Percentiles rank a stretch among this genome's conserved stretches.
Conservation (phyloP, 2,329 filamentous ascomycete genomes). For the Nectriaceae sp. region DNA sequence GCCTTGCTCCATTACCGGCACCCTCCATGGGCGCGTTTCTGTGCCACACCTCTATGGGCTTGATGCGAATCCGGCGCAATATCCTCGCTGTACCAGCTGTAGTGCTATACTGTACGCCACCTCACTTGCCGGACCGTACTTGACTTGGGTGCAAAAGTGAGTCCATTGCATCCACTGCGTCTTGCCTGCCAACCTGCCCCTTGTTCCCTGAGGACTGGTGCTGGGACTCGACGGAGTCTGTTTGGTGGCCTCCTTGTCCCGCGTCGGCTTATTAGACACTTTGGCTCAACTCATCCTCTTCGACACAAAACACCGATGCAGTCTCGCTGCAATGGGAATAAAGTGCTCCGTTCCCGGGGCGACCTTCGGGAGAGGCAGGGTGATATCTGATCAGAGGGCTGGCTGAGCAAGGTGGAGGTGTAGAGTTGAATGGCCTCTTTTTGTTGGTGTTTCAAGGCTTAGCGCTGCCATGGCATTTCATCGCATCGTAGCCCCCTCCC, state of each 20-base stretch:
- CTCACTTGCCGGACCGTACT: no score
- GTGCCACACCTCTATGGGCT: conserved; percentile 23
- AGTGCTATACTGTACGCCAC: not conserved
- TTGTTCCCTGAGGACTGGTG: conserved; percentile 11
- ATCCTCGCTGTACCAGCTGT: not conserved
- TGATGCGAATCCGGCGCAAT: not conserved
- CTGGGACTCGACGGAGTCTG: conserved; percentile 10
- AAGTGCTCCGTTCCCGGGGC: conserved; percentile 2
- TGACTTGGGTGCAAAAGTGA: no score
- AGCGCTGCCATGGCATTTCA: conserved; percentile 21
- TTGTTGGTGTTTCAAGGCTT: conserved; percentile 23
- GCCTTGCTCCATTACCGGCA: conserved; percentile 22
- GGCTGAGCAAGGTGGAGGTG: conserved; percentile 4
- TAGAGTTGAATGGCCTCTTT: not conserved
- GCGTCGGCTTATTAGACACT: conserved; percentile 4
- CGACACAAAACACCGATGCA: conserved; percentile 16
- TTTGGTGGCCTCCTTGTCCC: not conserved
- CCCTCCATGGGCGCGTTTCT: conserved; percentile 26
- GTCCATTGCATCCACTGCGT: not conserved
- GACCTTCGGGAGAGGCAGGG: conserved; percentile 14
- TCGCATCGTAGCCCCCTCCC: no score
- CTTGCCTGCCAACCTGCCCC: conserved; percentile 2
- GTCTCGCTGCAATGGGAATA: conserved; percentile 2
- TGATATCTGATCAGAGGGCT: conserved; percentile 16
- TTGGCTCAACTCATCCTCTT: conserved; percentile 4